Conservation (phyloP, 129 eudicot species). For the Artemisia annua region DNA sequence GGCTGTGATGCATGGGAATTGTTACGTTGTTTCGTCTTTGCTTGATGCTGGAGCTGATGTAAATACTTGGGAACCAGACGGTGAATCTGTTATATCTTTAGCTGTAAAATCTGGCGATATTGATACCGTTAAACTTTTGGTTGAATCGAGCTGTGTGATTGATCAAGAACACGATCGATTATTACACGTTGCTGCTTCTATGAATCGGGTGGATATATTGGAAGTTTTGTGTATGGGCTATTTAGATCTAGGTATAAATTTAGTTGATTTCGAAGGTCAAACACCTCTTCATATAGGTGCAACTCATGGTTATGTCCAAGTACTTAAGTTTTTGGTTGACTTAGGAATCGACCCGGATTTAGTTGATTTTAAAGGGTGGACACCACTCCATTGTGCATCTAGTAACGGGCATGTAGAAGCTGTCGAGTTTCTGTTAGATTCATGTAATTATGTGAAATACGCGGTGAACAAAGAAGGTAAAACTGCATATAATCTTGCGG, state of each 20-base stretch:
- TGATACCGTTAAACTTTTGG: conserved; percentile 45
- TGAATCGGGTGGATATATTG: conserved; percentile 56
- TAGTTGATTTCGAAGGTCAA: conserved; percentile 43
- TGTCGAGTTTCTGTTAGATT: conserved; percentile 41
- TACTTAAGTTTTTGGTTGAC: conserved; percentile 51
- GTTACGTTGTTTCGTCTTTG: conserved; percentile 43
- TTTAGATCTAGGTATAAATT: conserved; percentile 54
- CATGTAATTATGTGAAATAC: conserved; percentile 42
- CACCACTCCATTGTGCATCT: conserved; percentile 60
- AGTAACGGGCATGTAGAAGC: conserved; percentile 49
- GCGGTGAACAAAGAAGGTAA: conserved; percentile 56
- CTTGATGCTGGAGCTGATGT: conserved; percentile 58
- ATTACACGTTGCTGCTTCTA: conserved; percentile 54
- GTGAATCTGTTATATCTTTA: conserved; percentile 42
- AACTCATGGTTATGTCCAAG: conserved; percentile 45
- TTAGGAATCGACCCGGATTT: conserved; percentile 55
- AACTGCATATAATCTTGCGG: conserved; percentile 65
- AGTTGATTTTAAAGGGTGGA: conserved; percentile 47
- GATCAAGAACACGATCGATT: conserved; percentile 46
- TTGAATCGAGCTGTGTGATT: conserved; percentile 45
- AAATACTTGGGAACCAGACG: conserved; percentile 29
- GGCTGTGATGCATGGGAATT: conserved; percentile 44
- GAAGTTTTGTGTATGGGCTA: conserved; percentile 58
- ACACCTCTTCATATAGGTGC: conserved; percentile 77
- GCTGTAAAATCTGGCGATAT: conserved; percentile 50